Evolutionary conservation across 805 yeast species (phyloP).

Genomic region (Jamesozyma jinghongensis): DNA sequence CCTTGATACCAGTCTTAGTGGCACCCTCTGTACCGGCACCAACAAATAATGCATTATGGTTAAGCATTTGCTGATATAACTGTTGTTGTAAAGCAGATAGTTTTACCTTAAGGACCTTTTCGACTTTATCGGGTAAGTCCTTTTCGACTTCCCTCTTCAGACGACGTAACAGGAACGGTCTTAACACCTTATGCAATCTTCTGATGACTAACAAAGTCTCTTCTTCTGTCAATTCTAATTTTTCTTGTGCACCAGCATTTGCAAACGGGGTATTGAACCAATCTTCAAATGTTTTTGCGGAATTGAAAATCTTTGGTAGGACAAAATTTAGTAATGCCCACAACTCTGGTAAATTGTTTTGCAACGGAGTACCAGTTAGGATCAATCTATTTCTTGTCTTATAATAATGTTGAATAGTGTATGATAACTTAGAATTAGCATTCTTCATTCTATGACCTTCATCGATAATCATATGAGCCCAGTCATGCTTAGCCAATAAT

Average conservation of each 20-base stretch:
- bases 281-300: conserved; percentile 78
- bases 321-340: conserved; percentile 82
- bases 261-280: conserved; percentile 90
- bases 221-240: conserved; percentile 76
- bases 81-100: conserved; percentile 62
- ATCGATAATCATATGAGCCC: conserved; percentile 85
- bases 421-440: conserved; percentile 62
- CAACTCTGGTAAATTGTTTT: conserved; percentile 73
- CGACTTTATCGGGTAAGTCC: conserved; percentile 77
- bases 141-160: conserved; percentile 81
- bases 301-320: conserved; percentile 74
- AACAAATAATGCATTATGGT: conserved; percentile 57
- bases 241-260: conserved; percentile 73
- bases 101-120: conserved; percentile 72
- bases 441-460: conserved; percentile 89
- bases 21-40: conserved; percentile 51
- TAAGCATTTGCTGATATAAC: conserved; percentile 70
- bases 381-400: conserved; percentile 69
- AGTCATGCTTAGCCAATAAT: conserved; percentile 53
- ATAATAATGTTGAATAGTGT: conserved; percentile 61
- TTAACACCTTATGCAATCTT: conserved; percentile 75
- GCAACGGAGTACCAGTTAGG: conserved; percentile 83
- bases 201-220: conserved; percentile 72
- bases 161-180: conserved; percentile 79
- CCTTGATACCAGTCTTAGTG: conserved; percentile 59